These are phyloP conservation scores for Debaryomyces nepalensis DNA, from an alignment of 1,139 yeast species.

Conservation along the genomic window DNA sequence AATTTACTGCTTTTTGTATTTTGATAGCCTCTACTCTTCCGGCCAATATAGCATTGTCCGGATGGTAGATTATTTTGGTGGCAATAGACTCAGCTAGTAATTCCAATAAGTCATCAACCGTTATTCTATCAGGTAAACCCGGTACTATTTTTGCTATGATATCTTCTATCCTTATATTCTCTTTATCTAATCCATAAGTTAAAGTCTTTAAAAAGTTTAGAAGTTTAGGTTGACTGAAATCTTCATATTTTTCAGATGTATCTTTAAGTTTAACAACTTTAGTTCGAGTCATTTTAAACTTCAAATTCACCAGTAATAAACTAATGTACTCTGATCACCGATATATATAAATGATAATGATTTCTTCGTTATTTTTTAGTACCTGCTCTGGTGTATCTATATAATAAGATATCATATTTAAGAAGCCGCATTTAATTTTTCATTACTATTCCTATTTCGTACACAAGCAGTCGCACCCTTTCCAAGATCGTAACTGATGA, in stretches of 20 bases:
- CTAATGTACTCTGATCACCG: not conserved
- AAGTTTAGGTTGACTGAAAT: conserved; percentile 22
- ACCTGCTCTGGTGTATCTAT: no score
- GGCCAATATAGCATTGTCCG: conserved; percentile 52
- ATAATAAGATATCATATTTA: conserved; percentile 1
- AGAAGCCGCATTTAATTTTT: conserved; percentile 13
- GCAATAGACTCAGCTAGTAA: conserved; percentile 52
- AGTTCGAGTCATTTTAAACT: conserved; percentile 15
- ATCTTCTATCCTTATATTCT: conserved; percentile 26
- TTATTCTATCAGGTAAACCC: conserved; percentile 41
- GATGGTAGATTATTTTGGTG: conserved; percentile 48
- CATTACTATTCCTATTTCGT: conserved; percentile 16
- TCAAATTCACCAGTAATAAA: not conserved
- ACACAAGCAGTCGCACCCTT: no score
- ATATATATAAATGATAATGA: not conserved
- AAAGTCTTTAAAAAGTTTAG: conserved; percentile 22
- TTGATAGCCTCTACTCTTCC: conserved; percentile 47
- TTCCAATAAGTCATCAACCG: conserved; percentile 38
- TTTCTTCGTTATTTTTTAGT: not conserved
- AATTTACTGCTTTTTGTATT: conserved; percentile 33
- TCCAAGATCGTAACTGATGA: no score
- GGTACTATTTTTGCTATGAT: conserved; percentile 26
- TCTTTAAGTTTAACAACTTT: conserved; percentile 14
- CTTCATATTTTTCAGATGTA: conserved; percentile 16
- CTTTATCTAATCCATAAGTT: conserved; percentile 24